Percentiles rank a stretch among this genome's conserved stretches.
Conservation (phyloP, 2,329 filamentous ascomycete genomes). For the Arthrobotrys conoides region DNA sequence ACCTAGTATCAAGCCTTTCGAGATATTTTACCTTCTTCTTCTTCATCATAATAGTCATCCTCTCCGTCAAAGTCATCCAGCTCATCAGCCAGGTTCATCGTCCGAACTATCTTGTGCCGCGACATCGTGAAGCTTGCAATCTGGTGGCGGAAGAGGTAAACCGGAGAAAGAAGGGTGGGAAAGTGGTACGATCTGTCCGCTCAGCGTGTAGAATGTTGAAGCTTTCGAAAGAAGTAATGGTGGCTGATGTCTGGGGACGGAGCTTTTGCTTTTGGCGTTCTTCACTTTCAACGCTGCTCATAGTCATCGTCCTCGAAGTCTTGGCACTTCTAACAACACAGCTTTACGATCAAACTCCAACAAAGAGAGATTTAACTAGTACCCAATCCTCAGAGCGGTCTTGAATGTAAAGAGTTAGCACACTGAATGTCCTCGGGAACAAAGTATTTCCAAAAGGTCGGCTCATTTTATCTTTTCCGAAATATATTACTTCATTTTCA, state of each 20-base stretch:
- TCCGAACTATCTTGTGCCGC: constrained; percentile 67
- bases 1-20: not conserved
- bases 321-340: constrained; percentile 4
- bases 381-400: too few relatives aligned
- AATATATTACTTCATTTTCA: too few relatives aligned
- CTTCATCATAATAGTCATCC: constrained; percentile 51
- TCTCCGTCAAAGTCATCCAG: constrained; percentile 58
- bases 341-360: not conserved
- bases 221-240: not conserved
- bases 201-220: not conserved
- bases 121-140: constrained; percentile 65
- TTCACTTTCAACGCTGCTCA: not conserved
- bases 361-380: not conserved
- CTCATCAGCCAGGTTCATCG: constrained; percentile 66
- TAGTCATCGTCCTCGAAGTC: not conserved
- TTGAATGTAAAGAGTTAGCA: too few relatives aligned
- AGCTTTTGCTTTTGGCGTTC: not conserved
- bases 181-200: not conserved
- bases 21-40: constrained; percentile 37
- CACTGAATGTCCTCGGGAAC: too few relatives aligned
- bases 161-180: not conserved
- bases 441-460: too few relatives aligned
- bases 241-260: not conserved
- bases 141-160: not conserved
- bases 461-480: too few relatives aligned